Base-by-base conservation (phyloP, 345 rosid genomes). In the Passiflora organensis region DNA sequence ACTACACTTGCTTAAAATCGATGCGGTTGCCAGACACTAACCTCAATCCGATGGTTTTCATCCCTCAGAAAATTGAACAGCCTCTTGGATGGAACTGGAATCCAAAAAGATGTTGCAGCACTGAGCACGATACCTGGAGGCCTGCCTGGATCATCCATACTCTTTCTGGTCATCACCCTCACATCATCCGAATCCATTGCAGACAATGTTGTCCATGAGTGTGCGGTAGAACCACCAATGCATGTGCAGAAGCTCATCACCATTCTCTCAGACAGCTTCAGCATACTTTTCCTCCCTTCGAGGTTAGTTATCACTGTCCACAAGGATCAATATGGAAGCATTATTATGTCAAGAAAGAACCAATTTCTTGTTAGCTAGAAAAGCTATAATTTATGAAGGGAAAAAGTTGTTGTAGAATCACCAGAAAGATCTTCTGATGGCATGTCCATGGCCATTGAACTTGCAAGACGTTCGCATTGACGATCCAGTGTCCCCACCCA, bases 101-200 rank as follows among this genome's bases (percentile, higher is more conserved):
- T 78, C 96, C 96, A 88, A 66, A 91, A 88, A 13, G 98, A 91
- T 63, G 96, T 88, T 19, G 98, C 93, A 0, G 98, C 93, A 24
- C 98, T 88, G 11, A 91, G 82, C 18, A 91, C 98, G 37, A 91
- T 91, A 2, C 98, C 96, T 0, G 88, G 93, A 43, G 98, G 98
- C 66, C 95, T 85, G 52, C 98, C 96, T 0, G 98, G 98, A 73
- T 91, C 96, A 69, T 88, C 96, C 84, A 80, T 75, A 21, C 98
- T 86, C 80, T 88, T 86, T 50, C 98, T 72, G 18, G 96, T 91
- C 98, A 91, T 91, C 12, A 88, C 96, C 55, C 96, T 65, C 1
- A 91, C 95, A 55, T 88, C 93, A 52, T 89, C 96, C 24, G 89
- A 73, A 32, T 87, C 85, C 3, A 88, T 72, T 2, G 95, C 56